These are phyloP conservation scores for Kodamaea nitidulidarum DNA, from an alignment of 805 yeast species.

Conservation along the genomic window DNA sequence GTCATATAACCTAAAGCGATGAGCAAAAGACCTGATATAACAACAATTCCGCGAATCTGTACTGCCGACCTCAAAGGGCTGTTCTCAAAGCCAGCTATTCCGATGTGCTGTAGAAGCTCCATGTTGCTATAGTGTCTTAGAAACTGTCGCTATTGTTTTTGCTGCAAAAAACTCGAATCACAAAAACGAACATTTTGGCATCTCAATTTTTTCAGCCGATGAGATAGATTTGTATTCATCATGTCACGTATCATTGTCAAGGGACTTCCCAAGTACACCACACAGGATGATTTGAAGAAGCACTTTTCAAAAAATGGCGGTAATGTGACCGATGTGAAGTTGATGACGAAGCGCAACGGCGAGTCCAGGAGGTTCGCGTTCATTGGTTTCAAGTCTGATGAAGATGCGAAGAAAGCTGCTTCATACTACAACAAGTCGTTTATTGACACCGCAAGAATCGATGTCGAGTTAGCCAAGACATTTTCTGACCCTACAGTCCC, in stretches of 20 bases:
- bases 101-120: conserved; percentile 7
- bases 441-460: conserved; percentile 76
- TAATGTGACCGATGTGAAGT: conserved; percentile 80
- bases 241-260: conserved; percentile 91
- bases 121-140: not conserved
- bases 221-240: conserved; percentile 10
- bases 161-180: conserved; percentile 3
- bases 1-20: not conserved
- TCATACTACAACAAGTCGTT: conserved; percentile 71
- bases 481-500: conserved; percentile 83
- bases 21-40: not conserved
- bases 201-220: conserved; percentile 3
- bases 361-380: conserved; percentile 91
- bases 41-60: conserved; percentile 1
- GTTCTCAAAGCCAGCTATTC: not conserved
- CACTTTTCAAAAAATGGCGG: conserved; percentile 57
- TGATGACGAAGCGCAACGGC: conserved; percentile 77
- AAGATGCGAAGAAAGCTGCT: conserved; percentile 77
- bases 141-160: not conserved
- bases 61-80: not conserved
- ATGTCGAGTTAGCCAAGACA: conserved; percentile 79
- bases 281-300: conserved; percentile 65
- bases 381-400: conserved; percentile 71
- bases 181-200: not conserved
- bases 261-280: conserved; percentile 74